phyloP scores from a whole-genome alignment of 257 asterid genomes.

The Nicotiana obtusifolia region DNA sequence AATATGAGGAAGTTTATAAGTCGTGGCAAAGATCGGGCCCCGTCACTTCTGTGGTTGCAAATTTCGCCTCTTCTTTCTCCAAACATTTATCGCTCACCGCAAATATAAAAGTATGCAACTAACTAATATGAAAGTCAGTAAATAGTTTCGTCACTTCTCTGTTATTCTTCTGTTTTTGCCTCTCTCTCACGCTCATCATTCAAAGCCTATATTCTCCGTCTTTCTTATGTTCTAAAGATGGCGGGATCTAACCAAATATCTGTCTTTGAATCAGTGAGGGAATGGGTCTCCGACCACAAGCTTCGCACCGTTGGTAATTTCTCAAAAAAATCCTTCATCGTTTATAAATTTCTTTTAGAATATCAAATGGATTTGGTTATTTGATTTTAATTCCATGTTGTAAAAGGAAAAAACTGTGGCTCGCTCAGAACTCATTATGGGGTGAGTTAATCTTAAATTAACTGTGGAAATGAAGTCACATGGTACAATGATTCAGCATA shows the following conservation, averaged over 20 bases:
- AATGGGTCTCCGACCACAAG: conserved; percentile 38
- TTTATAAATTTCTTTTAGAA: background rate
- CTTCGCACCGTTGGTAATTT: conserved; percentile 42
- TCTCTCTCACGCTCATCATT: background rate
- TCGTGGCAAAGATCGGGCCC: conserved; percentile 6
- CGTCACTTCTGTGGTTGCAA: background rate
- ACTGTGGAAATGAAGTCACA: too few species aligned
- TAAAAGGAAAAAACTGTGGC: background rate
- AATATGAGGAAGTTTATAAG: background rate
- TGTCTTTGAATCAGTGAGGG: conserved; percentile 24
- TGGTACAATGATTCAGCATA: background rate
- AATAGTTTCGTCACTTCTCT: background rate
- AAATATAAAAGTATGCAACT: background rate
- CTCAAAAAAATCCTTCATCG: background rate
- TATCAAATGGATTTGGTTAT: background rate
- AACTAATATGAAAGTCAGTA: too few species aligned
- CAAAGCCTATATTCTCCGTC: background rate
- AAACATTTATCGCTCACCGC: background rate
- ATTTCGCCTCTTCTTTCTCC: conserved; percentile 9
- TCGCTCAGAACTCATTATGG: too few species aligned
- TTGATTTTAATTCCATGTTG: background rate
- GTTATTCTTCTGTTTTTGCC: background rate
- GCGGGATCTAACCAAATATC: conserved; percentile 20
- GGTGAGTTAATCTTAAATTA: too few species aligned
- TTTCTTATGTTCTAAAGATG: conserved; percentile 12